Conservation (phyloP, 192 early-diverging fungal species). For the Coemansia sp. region DNA sequence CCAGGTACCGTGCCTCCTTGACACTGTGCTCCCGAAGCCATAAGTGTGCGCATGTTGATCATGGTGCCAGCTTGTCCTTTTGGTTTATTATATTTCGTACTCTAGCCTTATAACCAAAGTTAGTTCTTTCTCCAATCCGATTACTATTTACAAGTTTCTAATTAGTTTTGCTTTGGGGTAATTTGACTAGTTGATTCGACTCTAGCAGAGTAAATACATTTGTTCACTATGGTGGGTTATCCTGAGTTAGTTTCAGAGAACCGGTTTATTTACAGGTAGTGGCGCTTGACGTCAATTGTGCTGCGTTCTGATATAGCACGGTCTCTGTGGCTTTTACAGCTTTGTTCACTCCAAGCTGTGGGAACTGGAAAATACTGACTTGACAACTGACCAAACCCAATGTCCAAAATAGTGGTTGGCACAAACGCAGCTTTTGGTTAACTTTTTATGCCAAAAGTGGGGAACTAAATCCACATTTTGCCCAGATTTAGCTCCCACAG, state of each 20-base stretch:
- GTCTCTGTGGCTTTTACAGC: background rate
- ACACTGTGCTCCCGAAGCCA: conserved; percentile 44
- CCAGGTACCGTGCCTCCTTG: conserved; percentile 45
- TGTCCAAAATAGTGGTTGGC: background rate
- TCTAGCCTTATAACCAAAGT: background rate
- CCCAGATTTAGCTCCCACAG: background rate
- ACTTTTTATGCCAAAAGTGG: background rate
- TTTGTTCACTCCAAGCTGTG: background rate
- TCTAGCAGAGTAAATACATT: no score
- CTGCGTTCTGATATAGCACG: background rate
- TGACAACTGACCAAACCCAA: background rate
- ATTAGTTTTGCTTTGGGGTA: background rate
- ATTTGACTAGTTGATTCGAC: background rate
- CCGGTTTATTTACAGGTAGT: no score
- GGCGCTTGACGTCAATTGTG: no score
- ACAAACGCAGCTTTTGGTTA: background rate
- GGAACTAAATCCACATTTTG: background rate
- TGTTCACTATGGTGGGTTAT: no score
- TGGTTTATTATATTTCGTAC: conserved; percentile 6
- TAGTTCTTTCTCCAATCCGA: background rate
- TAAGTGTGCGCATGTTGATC: conserved; percentile 7
- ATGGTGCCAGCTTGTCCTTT: background rate
- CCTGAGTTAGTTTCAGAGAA: no score
- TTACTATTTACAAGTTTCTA: conserved; percentile 2
- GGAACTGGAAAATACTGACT: background rate